These are phyloP conservation scores for Neonectria hederae DNA, from an alignment of 2,329 filamentous ascomycete genomes.

Conservation along the genomic window DNA sequence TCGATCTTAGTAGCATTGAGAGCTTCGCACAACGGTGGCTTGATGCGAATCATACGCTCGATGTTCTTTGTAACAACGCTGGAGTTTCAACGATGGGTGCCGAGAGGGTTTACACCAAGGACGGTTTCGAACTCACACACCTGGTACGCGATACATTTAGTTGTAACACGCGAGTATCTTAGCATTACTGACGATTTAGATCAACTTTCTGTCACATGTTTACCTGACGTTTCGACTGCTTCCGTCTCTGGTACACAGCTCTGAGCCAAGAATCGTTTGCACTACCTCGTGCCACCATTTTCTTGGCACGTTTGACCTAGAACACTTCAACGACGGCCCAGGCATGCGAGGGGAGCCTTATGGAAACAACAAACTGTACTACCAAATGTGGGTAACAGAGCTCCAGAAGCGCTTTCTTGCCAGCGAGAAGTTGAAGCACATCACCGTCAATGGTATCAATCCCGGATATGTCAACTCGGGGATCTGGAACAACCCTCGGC, in stretches of 20 bases:
- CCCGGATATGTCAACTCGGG: slow-evolving; percentile 9
- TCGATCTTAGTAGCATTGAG: not conserved
- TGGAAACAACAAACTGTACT: slow-evolving; percentile 16
- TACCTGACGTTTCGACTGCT: slow-evolving; percentile 8
- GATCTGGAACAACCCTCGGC: slow-evolving; percentile 3
- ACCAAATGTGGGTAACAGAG: slow-evolving; percentile 10
- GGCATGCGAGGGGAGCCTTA: not conserved
- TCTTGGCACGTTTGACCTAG: not conserved
- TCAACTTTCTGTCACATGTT: slow-evolving; percentile 15
- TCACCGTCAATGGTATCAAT: slow-evolving; percentile 11
- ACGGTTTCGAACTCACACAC: slow-evolving; percentile 4
- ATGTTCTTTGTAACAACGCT: slow-evolving; percentile 13
- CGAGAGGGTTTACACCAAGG: not conserved
- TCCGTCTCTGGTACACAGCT: not conserved
- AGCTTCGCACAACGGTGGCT: slow-evolving; percentile 1
- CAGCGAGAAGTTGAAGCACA: slow-evolving; percentile 4
- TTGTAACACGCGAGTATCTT: not conserved
- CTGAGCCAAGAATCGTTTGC: slow-evolving; percentile 6
- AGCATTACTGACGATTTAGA: not conserved
- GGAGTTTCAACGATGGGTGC: not conserved
- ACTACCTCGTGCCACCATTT: slow-evolving; percentile 4
- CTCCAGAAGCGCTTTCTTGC: slow-evolving; percentile 2
- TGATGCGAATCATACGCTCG: not conserved
- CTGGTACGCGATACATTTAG: not conserved
- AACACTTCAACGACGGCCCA: not conserved